Conservation (phyloP, 1,139 yeast genomes). For the Suhomyces ambrosiae region DNA sequence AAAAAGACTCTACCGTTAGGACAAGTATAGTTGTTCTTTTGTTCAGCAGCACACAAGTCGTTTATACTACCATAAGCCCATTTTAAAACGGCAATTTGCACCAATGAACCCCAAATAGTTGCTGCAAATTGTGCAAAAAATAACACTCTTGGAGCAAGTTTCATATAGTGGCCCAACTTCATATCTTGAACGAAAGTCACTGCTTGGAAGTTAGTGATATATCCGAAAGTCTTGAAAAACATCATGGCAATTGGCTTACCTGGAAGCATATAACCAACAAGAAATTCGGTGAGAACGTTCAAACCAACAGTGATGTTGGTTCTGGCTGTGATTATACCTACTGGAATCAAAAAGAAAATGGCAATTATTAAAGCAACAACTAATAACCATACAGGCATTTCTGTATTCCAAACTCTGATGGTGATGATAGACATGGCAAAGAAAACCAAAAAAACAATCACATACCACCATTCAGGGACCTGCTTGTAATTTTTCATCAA, state of each 20-base stretch:
- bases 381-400: slow-evolving; percentile 44
- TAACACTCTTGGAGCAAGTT: slow-evolving; percentile 48
- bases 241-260: slow-evolving; percentile 52
- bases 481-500: slow-evolving; percentile 60
- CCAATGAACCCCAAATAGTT: slow-evolving; percentile 48
- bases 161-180: slow-evolving; percentile 59
- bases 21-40: slow-evolving; percentile 42
- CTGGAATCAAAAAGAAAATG: slow-evolving; percentile 43
- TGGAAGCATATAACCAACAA: slow-evolving; percentile 50
- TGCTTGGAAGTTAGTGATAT: slow-evolving; percentile 59
- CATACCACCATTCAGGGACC: slow-evolving; percentile 72
- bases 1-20: slow-evolving; percentile 48
- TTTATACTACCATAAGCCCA: slow-evolving; percentile 48
- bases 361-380: slow-evolving; percentile 46
- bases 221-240: slow-evolving; percentile 50
- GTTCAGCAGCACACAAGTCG: slow-evolving; percentile 50
- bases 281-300: slow-evolving; percentile 48
- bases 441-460: slow-evolving; percentile 39
- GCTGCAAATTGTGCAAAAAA: slow-evolving; percentile 51
- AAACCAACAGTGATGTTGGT: slow-evolving; percentile 50
- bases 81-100: slow-evolving; percentile 48
- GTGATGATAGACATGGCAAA: slow-evolving; percentile 45
- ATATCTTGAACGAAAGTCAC: slow-evolving; percentile 54
- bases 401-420: slow-evolving; percentile 44
- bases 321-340: slow-evolving; percentile 43